Evolutionary conservation across 139 green algal species (phyloP).

Genomic region (Diplosphaera chodatii): DNA sequence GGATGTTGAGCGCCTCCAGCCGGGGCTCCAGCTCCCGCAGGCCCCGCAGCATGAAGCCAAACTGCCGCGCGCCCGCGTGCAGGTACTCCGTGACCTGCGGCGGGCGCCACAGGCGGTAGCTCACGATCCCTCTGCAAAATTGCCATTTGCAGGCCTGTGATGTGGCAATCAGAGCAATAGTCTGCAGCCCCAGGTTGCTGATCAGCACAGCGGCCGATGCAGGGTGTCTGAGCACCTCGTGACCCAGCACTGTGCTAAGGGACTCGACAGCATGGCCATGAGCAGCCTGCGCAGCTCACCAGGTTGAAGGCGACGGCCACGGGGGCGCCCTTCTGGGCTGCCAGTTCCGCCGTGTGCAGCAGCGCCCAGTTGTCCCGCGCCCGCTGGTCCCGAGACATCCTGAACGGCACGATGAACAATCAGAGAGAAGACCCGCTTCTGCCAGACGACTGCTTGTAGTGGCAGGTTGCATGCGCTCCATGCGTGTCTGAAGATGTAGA

Average conservation of each 20-base stretch:
- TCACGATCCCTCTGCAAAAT: no score
- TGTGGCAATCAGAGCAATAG: no score
- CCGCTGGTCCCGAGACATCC: conserved; percentile 90
- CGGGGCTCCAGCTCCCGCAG: conserved; percentile 57
- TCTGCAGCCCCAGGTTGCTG: no score
- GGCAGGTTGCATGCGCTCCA: neutral
- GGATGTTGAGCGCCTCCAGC: conserved; percentile 55
- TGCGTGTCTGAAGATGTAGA: neutral
- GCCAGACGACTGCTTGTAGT: no score
- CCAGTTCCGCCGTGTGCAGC: conserved; percentile 71
- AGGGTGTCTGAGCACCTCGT: no score
- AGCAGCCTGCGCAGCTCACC: conserved; percentile 30
- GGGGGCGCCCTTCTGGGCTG: conserved; percentile 23
- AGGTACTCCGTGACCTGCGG: conserved; percentile 63
- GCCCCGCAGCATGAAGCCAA: conserved; percentile 84
- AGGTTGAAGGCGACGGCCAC: conserved; percentile 82
- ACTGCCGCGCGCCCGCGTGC: conserved; percentile 71
- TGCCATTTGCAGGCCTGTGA: no score
- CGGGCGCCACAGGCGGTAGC: no score
- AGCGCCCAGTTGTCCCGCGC: conserved; percentile 94
- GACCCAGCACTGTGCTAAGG: no score
- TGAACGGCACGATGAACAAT: no score
- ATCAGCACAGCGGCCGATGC: no score
- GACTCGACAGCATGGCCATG: no score
- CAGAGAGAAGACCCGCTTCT: neutral